Evolutionary conservation across 805 yeast species (phyloP).

Genomic region (Cyberlindnera suaveolens): DNA sequence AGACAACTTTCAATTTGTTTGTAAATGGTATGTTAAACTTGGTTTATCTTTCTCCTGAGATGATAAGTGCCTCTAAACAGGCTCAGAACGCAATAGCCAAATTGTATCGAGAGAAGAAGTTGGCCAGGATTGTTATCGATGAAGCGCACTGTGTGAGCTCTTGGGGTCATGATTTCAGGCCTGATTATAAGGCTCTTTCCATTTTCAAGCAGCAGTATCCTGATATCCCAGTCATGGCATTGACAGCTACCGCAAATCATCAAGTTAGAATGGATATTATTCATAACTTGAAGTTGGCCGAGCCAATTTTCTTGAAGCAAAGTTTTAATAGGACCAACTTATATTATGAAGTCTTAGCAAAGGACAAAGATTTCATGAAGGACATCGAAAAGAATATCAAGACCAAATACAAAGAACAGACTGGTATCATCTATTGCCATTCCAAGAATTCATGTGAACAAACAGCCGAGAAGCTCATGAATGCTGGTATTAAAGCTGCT

Average conservation of each 20-base stretch:
- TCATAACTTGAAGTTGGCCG: constrained; percentile 60
- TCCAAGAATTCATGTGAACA: constrained; percentile 86
- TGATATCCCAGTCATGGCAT: constrained; percentile 84
- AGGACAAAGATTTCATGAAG: constrained; percentile 46
- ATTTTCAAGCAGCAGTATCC: constrained; percentile 71
- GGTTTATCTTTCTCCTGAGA: constrained; percentile 90
- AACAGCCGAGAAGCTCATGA: constrained; percentile 54
- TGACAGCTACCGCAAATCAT: constrained; percentile 95
- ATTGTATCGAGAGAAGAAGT: constrained; percentile 45
- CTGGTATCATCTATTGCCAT: constrained; percentile 93
- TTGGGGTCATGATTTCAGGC: constrained; percentile 99
- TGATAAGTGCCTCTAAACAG: constrained; percentile 71
- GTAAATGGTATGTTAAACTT: constrained; percentile 63
- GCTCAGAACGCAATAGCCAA: constrained; percentile 57
- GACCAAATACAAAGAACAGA: constrained; percentile 43
- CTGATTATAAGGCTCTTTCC: constrained; percentile 82
- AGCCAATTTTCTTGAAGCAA: constrained; percentile 69
- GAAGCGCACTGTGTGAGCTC: constrained; percentile 98
- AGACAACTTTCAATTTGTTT: constrained; percentile 54
- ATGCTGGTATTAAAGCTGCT: constrained; percentile 59
- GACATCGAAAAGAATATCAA: constrained; percentile 55
- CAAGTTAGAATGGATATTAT: constrained; percentile 82
- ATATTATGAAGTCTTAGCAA: constrained; percentile 68
- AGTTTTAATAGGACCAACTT: constrained; percentile 89
- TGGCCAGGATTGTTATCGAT: constrained; percentile 89